Conservation (phyloP, 1,284 basidiomycete species). For the Trichosporon sp. region DNA sequence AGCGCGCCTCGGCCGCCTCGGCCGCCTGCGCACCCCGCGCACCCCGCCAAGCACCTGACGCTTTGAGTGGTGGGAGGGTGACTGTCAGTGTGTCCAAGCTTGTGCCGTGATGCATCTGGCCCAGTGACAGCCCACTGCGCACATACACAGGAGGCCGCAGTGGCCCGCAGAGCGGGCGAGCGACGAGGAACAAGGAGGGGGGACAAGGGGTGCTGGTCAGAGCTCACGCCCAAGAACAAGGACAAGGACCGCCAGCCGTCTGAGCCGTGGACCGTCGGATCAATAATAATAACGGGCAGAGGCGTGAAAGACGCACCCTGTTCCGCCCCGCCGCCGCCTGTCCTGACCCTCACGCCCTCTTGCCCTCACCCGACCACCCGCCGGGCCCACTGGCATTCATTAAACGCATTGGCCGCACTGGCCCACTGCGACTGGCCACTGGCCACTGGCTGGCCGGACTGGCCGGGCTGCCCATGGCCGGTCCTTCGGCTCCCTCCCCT, state of each 20-base stretch:
- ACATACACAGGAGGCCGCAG: background rate
- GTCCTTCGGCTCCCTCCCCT: background rate
- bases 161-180: background rate
- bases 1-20: background rate
- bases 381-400: background rate
- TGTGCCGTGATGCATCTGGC: background rate
- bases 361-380: background rate
- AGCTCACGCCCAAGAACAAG: background rate
- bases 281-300: conserved; percentile 1
- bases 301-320: background rate
- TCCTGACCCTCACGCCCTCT: background rate
- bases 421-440: background rate
- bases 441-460: background rate
- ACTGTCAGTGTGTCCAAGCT: background rate
- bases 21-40: background rate
- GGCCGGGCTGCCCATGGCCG: background rate
- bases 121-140: background rate
- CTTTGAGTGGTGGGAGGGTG: background rate
- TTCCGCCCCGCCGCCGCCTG: background rate
- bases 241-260: background rate
- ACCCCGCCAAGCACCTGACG: no score
- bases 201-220: background rate
- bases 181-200: background rate
- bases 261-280: background rate
- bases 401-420: background rate